Base-by-base conservation (phyloP, 75 land plant genomes). In the Sequoiadendron giganteum region DNA sequence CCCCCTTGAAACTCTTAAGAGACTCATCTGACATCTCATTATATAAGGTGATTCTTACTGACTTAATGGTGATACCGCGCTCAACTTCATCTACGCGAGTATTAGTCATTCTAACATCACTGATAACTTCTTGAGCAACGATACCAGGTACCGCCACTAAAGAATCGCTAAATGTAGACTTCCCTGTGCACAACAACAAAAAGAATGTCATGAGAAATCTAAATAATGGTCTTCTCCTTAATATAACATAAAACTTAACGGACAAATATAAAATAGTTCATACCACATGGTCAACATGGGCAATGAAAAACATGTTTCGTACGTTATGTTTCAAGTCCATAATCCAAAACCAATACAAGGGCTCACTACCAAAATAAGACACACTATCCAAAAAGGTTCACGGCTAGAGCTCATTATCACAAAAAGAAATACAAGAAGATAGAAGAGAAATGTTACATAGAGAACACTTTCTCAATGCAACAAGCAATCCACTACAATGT, bases 41-140 rank as follows among this genome's bases (percentile, higher is more conserved):
- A 70, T 93, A 95, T 9, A 95, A 88, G 3, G 96, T 94, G 85
- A 95, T 95, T 32, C 96, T 95, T 87, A 94, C 94, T 10, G 96
- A 95, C 77, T 95, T 95, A 82, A 95, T 95, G 0, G 90, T 90
- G 61, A 90, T 90, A 19, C 91, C 89, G 8, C 91, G 80, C 78
- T 88, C 86, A 18, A 89, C 91, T 84, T 94, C 95, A 94, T 91
- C 95, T 39, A 90, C 91, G 40, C 93, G 91, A 21, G 96, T 91
- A 88, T 95, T 94, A 16, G 95, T 95, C 91, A 95, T 90, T 11
- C 97, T 92, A n/a, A 95, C 97, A 91, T 95, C 97, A 75, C 95
- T 95, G 52, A 94, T 95, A 85, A 89, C 94, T 86, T 94, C 97
- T 86, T 95, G 94, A 10, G 94, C 94, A 88, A 95, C 93, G 86